phyloP scores from a whole-genome alignment of 805 yeast species.

The Wickerhamomyces sydowiorum region DNA sequence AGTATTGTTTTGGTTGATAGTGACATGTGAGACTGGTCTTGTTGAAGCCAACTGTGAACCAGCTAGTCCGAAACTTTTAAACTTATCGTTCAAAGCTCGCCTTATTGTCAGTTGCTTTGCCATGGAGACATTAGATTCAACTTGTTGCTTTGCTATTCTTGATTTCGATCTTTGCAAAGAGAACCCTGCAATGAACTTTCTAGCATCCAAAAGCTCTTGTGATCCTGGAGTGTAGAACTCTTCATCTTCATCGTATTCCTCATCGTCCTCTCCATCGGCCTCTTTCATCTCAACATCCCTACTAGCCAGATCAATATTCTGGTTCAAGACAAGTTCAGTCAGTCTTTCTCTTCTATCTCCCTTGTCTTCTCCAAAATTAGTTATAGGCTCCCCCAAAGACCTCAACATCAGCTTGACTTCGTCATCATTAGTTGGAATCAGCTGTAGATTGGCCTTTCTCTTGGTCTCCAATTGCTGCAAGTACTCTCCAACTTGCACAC shows the following conservation, averaged over 20 bases:
- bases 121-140: constrained; percentile 28
- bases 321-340: constrained; percentile 34
- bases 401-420: constrained; percentile 50
- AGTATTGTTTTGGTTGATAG: constrained; percentile 34
- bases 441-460: constrained; percentile 18
- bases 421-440: constrained; percentile 61
- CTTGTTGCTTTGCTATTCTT: constrained; percentile 33
- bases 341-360: constrained; percentile 59
- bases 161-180: constrained; percentile 43
- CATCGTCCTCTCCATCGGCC: constrained; percentile 30
- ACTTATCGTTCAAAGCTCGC: constrained; percentile 31
- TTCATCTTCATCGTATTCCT: constrained; percentile 54
- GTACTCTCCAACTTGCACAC: constrained; percentile 23
- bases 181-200: constrained; percentile 44
- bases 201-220: constrained; percentile 40
- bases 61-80: constrained; percentile 34
- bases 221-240: constrained; percentile 85
- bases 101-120: constrained; percentile 40
- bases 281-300: constrained; percentile 10
- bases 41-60: constrained; percentile 71
- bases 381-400: constrained; percentile 49
- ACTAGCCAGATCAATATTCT: constrained; percentile 19
- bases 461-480: constrained; percentile 23
- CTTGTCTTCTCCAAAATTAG: constrained; percentile 52
- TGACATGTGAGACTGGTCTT: constrained; percentile 61